A percentile compares a stretch with the other conserved stretches of the same genome.
phyloP scores from a whole-genome alignment of 1,284 basidiomycete genomes.

The Cryptococcus amylolentus region DNA sequence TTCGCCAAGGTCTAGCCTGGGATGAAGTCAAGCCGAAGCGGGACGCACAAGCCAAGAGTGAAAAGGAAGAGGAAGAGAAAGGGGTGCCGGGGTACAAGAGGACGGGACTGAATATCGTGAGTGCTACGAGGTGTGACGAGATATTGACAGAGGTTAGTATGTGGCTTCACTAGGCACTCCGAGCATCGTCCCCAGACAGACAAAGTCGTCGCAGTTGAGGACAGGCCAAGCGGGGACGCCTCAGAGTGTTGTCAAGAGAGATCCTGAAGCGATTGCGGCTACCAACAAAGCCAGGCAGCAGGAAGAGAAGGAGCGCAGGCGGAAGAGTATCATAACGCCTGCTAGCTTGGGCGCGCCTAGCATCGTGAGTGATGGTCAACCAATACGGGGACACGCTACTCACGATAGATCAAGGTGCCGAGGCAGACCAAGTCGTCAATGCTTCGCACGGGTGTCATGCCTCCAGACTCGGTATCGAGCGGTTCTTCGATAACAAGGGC shows the following conservation, averaged over 20 bases:
- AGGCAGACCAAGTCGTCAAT: slow-evolving; percentile 24
- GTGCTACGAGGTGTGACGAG: slow-evolving; percentile 3
- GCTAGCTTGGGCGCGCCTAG: slow-evolving; percentile 25
- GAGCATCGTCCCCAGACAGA: slow-evolving; percentile 22
- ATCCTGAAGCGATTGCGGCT: background rate
- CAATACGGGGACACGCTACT: background rate
- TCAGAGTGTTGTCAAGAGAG: background rate
- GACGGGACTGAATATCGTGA: slow-evolving; percentile 22
- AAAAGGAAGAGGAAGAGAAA: slow-evolving; percentile 2
- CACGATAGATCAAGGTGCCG: slow-evolving; percentile 14
- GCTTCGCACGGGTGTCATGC: slow-evolving; percentile 16
- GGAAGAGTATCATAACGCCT: slow-evolving; percentile 30
- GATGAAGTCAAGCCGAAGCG: slow-evolving; percentile 13
- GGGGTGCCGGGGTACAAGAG: slow-evolving; percentile 33
- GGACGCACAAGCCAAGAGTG: background rate
- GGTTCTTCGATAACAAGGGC: slow-evolving; percentile 9
- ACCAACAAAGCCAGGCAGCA: slow-evolving; percentile 25
- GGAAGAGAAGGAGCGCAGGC: slow-evolving; percentile 27
- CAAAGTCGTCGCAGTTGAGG: slow-evolving; percentile 28
- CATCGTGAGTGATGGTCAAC: slow-evolving; percentile 15
- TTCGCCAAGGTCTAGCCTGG: slow-evolving; percentile 35
- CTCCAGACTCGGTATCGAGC: background rate
- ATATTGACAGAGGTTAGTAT: slow-evolving; percentile 11
- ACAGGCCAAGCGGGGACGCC: slow-evolving; percentile 7
- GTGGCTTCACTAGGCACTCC: slow-evolving; percentile 31